Base-by-base conservation (phyloP, 2,329 filamentous ascomycete genomes). In the Geoglossum cookeanum region DNA sequence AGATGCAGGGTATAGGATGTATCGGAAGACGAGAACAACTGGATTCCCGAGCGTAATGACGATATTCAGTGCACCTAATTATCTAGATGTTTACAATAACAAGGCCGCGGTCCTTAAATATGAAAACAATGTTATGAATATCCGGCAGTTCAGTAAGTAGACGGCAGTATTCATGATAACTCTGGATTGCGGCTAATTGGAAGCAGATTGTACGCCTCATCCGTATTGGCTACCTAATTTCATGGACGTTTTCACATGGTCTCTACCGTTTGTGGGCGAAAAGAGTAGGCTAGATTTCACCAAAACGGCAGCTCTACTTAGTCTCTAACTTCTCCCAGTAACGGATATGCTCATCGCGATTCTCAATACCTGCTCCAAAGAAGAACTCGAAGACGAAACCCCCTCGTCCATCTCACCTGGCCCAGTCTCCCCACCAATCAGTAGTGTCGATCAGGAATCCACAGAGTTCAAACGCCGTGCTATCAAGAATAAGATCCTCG, bases 241-340 rank as follows among this genome's bases (percentile, higher is more conserved):
- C 69, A 98, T 98, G 92, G 92, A 98, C 67, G 92, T 98, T 61
- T 98, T 98, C 69, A 98, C 92, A n/a, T 98, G 92, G 92, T 98
- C 92, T 37, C 77, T 98, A 60, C 92, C 92, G 0, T 98, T 98
- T 71, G 92, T 98, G 29, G 91, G 92, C 61, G 92, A 98, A 72
- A 98, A 98, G 78, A 75, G 69, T 71, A 63, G 48, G 68, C 62
- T 37, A 69, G 61, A 69, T 37, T 13, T 9, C 30, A n/a, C 27
- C 9, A 27, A 57, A 22, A 7, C 6, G n/a, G 15, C n/a, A 17
- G 45, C 29, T 47, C 22, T 48, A 11, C n/a, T 11, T n/a, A 13
- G 22, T 37, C 6, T 22, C 53, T 56, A 39, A 58, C 2, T 6
- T 8, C 3, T 4, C 30, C 6, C 51, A 71, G 69, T 98, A 67